Percentiles rank a stretch among this genome's conserved stretches.
Conservation (phyloP, 208 protist species). For the Balamuthia mandrillaris region DNA sequence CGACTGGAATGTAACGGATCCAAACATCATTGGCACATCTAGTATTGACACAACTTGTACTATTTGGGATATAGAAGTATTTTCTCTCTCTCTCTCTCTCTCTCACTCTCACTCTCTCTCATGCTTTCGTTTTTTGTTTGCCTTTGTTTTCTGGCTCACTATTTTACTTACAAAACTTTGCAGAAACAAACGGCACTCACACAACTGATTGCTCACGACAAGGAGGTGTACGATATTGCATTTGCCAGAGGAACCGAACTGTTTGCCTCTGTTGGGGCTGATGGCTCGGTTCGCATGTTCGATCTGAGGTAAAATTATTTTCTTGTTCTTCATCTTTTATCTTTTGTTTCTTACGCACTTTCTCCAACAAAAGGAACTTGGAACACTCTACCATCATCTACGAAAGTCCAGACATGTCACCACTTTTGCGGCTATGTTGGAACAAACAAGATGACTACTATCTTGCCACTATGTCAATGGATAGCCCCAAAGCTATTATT, state of each 20-base stretch:
- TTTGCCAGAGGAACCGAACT: slow-evolving; percentile 86
- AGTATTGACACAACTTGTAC: slow-evolving; percentile 98
- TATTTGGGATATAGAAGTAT: slow-evolving; percentile 93
- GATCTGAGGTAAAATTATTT: slow-evolving; percentile 84
- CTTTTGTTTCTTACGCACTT: neutral
- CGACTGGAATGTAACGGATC: slow-evolving; percentile 96
- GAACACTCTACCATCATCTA: slow-evolving; percentile 98
- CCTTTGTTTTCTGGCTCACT: neutral
- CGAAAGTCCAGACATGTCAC: slow-evolving; percentile 83
- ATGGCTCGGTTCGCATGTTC: slow-evolving; percentile 96
- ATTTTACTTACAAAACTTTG: neutral
- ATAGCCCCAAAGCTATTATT: slow-evolving; percentile 87
- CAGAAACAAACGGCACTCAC: slow-evolving; percentile 75
- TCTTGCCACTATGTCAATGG: slow-evolving; percentile 91
- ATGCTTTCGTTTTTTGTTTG: too few relatives aligned
- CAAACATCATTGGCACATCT: slow-evolving; percentile 92
- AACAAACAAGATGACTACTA: slow-evolving; percentile 96
- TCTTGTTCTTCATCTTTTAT: neutral
- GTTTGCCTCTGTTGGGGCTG: slow-evolving; percentile 95
- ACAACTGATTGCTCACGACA: slow-evolving; percentile 98
- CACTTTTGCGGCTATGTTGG: slow-evolving; percentile 93
- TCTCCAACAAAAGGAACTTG: slow-evolving; percentile 68
- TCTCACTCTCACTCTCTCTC: too few relatives aligned
- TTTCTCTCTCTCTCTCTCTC: neutral
- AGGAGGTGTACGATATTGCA: slow-evolving; percentile 98